These are phyloP conservation scores for Rosellinia necatrix DNA, from an alignment of 2,329 filamentous ascomycete genomes.

Conservation along the genomic window DNA sequence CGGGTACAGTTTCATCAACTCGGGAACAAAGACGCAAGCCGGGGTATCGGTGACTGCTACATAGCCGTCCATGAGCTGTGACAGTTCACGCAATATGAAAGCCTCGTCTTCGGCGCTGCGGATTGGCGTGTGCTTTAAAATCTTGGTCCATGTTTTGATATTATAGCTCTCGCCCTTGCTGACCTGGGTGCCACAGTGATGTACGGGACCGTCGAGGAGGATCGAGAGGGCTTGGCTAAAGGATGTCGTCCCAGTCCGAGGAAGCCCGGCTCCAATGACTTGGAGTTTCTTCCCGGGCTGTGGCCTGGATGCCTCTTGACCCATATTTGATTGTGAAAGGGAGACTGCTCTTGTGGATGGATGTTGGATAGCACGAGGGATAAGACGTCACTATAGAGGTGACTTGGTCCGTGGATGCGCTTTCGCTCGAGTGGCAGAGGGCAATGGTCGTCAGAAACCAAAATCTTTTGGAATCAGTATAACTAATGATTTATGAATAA, in stretches of 20 bases:
- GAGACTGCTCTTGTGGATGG: background rate
- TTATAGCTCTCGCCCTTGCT: conserved; percentile 28
- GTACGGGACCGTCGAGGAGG: conserved; percentile 34
- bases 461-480: background rate
- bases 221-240: conserved; percentile 34
- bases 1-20: conserved; percentile 37
- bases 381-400: background rate
- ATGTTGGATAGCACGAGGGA: background rate
- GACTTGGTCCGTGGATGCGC: background rate
- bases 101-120: conserved; percentile 26
- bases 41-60: conserved; percentile 38
- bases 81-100: conserved; percentile 22
- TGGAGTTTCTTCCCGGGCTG: conserved; percentile 30
- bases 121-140: conserved; percentile 28
- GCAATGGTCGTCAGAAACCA: background rate
- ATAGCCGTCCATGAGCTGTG: conserved; percentile 34
- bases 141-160: conserved; percentile 31
- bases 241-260: conserved; percentile 34
- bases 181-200: conserved; percentile 34
- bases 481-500: background rate
- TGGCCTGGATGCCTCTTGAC: conserved; percentile 34
- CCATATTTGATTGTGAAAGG: conserved; percentile 23
- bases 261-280: conserved; percentile 36
- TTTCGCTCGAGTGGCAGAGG: background rate
- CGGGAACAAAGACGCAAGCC: conserved; percentile 34